These are phyloP conservation scores for Jamesozyma hellenica DNA, from an alignment of 805 yeast genomes.

Conservation along the genomic window DNA sequence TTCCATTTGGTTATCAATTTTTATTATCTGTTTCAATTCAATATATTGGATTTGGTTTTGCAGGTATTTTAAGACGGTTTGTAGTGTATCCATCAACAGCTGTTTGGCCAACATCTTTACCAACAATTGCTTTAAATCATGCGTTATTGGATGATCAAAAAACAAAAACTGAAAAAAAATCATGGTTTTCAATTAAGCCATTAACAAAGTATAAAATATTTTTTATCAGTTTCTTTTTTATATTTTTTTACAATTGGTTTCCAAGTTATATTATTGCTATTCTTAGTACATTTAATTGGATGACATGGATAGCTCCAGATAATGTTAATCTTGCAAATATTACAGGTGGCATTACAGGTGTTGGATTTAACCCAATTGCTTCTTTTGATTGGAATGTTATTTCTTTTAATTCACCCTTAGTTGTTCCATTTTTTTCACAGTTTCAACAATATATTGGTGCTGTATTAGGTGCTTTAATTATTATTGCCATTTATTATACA, in stretches of 20 bases:
- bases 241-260: slow-evolving; percentile 38
- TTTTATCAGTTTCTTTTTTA: slow-evolving; percentile 24
- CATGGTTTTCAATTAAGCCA: slow-evolving; percentile 13
- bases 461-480: slow-evolving; percentile 25
- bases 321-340: slow-evolving; percentile 39
- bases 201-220: slow-evolving; percentile 30
- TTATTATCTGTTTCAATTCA: slow-evolving; percentile 46
- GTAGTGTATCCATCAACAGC: slow-evolving; percentile 42
- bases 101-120: slow-evolving; percentile 46
- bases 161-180: background rate
- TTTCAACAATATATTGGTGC: slow-evolving; percentile 30
- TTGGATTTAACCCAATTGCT: slow-evolving; percentile 46
- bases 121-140: slow-evolving; percentile 39
- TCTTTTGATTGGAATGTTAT: slow-evolving; percentile 45
- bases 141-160: slow-evolving; percentile 34
- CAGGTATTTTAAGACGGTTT: slow-evolving; percentile 52
- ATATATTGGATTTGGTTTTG: slow-evolving; percentile 57
- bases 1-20: slow-evolving; percentile 42
- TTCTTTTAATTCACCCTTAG: slow-evolving; percentile 29
- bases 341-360: slow-evolving; percentile 39
- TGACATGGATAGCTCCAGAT: slow-evolving; percentile 46
- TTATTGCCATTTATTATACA: slow-evolving; percentile 33
- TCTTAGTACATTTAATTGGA: slow-evolving; percentile 42
- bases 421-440: slow-evolving; percentile 36
- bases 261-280: slow-evolving; percentile 37